phyloP scores from a whole-genome alignment of 345 rosid genomes.

The Gossypium raimondii region DNA sequence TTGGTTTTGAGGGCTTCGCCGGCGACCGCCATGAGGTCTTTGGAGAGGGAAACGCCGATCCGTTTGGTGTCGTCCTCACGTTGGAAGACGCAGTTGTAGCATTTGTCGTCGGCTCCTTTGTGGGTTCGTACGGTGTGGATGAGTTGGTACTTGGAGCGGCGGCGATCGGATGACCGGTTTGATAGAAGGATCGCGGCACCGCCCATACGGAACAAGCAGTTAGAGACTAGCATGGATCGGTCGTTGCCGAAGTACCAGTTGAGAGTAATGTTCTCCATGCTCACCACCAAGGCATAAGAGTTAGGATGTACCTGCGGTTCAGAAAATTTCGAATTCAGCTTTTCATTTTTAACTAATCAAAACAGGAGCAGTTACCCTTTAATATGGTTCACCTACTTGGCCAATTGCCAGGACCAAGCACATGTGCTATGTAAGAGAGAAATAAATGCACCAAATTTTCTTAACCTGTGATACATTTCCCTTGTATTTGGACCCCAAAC shows the following conservation, averaged over 20 bases:
- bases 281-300: constrained; percentile 15
- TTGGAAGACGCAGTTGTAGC: constrained; percentile 7
- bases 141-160: constrained; percentile 12
- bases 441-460: background rate
- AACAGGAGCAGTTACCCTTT: background rate
- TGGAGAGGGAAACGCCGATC: background rate
- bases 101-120: constrained; percentile 2
- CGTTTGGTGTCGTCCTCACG: constrained; percentile 2
- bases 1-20: constrained; percentile 10
- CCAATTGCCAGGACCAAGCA: background rate
- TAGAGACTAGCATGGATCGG: constrained; percentile 12
- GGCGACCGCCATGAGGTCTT: constrained; percentile 14
- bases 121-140: constrained; percentile 17
- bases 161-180: constrained; percentile 9
- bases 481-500: background rate
- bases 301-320: background rate
- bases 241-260: constrained; percentile 11
- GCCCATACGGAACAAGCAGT: constrained; percentile 16
- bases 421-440: background rate
- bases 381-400: background rate
- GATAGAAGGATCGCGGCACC: constrained; percentile 16
- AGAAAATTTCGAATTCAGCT: background rate
- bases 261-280: constrained; percentile 15
- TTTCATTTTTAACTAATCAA: background rate
- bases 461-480: background rate